phyloP scores from a whole-genome alignment of 2,329 filamentous ascomycete species.

The Sarocladiaceae sp. region DNA sequence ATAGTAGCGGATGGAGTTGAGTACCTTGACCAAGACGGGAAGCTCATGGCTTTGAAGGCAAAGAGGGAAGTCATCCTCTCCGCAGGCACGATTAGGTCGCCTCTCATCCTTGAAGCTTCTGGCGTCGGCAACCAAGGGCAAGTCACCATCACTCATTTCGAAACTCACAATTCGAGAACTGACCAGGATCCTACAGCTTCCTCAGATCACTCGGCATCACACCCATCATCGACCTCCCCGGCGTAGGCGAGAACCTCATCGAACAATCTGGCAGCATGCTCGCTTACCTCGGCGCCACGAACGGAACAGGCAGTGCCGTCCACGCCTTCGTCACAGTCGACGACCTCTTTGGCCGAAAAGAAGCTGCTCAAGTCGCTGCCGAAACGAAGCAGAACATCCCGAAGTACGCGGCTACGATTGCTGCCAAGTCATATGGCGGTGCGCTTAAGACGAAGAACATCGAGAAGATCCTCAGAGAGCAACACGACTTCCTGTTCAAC shows the following conservation, averaged over 20 bases:
- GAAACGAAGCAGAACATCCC: constrained; percentile 21
- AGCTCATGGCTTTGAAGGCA: constrained; percentile 15
- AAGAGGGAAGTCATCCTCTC: constrained; percentile 37
- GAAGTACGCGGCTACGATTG: constrained; percentile 25
- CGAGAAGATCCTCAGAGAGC: constrained; percentile 35
- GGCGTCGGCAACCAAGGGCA: constrained; percentile 32
- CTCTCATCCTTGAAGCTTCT: constrained; percentile 39
- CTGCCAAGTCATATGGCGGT: constrained; percentile 18
- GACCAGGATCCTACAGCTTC: constrained; percentile 44
- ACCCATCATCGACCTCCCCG: constrained; percentile 27
- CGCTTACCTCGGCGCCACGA: constrained; percentile 13
- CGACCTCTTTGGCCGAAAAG: constrained; percentile 28
- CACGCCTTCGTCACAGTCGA: constrained; percentile 27
- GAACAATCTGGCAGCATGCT: constrained; percentile 39
- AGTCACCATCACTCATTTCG: no score
- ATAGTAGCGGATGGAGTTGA: background rate
- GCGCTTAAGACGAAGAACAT: constrained; percentile 26
- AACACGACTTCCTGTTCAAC: constrained; percentile 45
- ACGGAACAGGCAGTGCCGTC: constrained; percentile 18
- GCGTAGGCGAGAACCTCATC: constrained; percentile 37
- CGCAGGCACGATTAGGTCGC: constrained; percentile 36
- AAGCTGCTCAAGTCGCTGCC: constrained; percentile 17
- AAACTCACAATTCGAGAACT: constrained; percentile 22
- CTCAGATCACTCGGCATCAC: constrained; percentile 27
- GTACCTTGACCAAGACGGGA: background rate